These are phyloP conservation scores for Posidonia oceanica DNA, from an alignment of 116 monocot genomes.

Conservation along the genomic window DNA sequence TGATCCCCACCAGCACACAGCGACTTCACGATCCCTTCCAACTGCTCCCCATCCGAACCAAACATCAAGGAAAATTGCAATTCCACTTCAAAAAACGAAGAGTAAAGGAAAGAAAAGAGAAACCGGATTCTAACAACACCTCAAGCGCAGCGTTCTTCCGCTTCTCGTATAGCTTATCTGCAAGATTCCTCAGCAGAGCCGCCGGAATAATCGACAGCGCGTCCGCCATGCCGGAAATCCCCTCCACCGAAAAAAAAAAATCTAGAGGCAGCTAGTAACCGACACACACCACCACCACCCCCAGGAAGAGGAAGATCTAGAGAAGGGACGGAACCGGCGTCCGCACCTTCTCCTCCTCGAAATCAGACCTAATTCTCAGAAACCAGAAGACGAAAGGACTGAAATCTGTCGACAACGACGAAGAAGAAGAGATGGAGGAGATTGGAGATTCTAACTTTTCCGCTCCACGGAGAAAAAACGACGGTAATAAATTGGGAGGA, in stretches of 20 bases:
- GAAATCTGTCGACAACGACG: too few species aligned
- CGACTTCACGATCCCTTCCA: constrained; percentile 85
- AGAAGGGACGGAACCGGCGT: neutral
- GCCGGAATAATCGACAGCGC: constrained; percentile 55
- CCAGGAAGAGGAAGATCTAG: neutral
- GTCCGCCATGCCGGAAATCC: constrained; percentile 40
- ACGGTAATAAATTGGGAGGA: too few species aligned
- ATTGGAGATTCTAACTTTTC: too few species aligned
- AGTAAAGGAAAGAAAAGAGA: neutral
- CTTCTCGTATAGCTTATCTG: constrained; percentile 99
- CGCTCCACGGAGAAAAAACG: too few species aligned
- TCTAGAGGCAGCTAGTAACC: neutral
- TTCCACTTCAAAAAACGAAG: neutral
- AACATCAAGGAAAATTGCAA: constrained; percentile 2
- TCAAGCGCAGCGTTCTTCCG: constrained; percentile 93
- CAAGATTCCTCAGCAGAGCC: constrained; percentile 58
- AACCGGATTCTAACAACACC: constrained; percentile 20
- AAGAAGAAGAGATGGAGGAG: too few species aligned
- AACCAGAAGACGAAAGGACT: too few species aligned
- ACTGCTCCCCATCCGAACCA: constrained; percentile 21
- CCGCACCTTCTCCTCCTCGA: neutral
- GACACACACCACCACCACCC: neutral
- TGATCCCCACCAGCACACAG: constrained; percentile 63
- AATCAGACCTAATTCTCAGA: too few species aligned
- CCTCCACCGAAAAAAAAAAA: neutral